Base-by-base conservation (phyloP, 2,329 filamentous ascomycete species). In the Fusarium pseudoanthophilum region DNA sequence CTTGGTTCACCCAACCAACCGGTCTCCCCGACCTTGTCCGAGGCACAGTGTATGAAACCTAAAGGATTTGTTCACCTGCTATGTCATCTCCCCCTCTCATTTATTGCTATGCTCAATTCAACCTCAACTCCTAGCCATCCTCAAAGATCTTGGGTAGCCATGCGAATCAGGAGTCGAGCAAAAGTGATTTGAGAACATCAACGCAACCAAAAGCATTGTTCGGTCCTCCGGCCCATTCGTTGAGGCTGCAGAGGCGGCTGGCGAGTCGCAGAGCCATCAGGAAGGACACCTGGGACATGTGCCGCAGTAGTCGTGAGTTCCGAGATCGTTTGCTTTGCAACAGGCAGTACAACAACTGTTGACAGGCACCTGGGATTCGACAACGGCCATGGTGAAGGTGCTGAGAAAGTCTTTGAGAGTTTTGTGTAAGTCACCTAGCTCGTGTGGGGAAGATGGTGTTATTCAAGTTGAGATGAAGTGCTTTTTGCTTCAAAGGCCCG, bases 251-350 rank as follows among this genome's bases (percentile, higher is more conserved):
- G 15, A 21, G 40, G 30, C 49, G 28, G 15, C 26, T 49, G 67
- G 26, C 14, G 39, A 36, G 39, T 58, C 34, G 56, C 32, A 56
- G 24, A 30, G 43, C 32, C 43, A 32, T 67, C 58, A 75, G 59
- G 73, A 64, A 16, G 77, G 77, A 63, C 77, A 80, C 40, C 74
- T 75, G 49, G 77, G 76, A 42, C 79, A 80, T 60, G 79, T 80
- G 53, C 79, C 79, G 53, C 79, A 80, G 58, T 80, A 80, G 67
- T 80, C 78, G 62, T 80, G 79, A 15, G 78, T 80, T 48, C 78
- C 78, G 37, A 80, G 75, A 64, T 80, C 79, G 39, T 60, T 79
- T 26, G 78, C 77, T 69, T 80, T 80, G 63, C 79, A 80, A 57
- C 79, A 80, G 45, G 65, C 78, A 46, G 74, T 78, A 52, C 79